A percentile compares a stretch with the other conserved stretches of the same genome.
These are phyloP conservation scores for Euphorbia pulcherrima DNA, from an alignment of 345 rosid species.

Conservation along the genomic window DNA sequence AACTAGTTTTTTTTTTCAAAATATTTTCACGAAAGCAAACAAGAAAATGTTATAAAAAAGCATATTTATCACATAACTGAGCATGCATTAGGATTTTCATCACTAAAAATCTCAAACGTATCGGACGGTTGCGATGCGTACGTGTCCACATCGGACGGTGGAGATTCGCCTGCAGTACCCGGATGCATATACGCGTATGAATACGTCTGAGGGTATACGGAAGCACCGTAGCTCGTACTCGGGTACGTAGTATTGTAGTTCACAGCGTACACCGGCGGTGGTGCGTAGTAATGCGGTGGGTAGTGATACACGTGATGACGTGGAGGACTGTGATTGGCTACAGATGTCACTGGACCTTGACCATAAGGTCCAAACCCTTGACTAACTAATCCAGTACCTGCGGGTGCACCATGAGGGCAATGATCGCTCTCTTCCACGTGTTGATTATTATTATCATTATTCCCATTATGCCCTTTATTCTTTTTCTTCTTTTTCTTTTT, in stretches of 20 bases:
- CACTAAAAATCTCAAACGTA: slow-evolving; percentile 77
- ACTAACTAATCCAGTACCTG: slow-evolving; percentile 28
- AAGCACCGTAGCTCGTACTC: slow-evolving; percentile 14
- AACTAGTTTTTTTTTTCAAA: no score
- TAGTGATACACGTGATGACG: slow-evolving; percentile 31
- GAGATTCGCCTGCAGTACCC: slow-evolving; percentile 21
- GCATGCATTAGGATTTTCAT: slow-evolving; percentile 89
- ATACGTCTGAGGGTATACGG: slow-evolving; percentile 26
- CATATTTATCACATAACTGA: slow-evolving; percentile 45
- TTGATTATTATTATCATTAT: slow-evolving; percentile 7
- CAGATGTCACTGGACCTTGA: slow-evolving; percentile 20
- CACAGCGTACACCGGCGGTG: slow-evolving; percentile 19
- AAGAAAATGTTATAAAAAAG: not conserved
- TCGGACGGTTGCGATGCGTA: slow-evolving; percentile 39
- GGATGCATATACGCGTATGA: slow-evolving; percentile 40
- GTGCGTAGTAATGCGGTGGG: slow-evolving; percentile 34
- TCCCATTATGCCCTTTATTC: slow-evolving; percentile 52
- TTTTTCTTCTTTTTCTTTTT: slow-evolving; percentile 54
- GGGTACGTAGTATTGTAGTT: slow-evolving; percentile 16
- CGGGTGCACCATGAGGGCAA: slow-evolving; percentile 19
- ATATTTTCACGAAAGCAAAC: no score
- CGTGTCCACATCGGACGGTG: slow-evolving; percentile 30
- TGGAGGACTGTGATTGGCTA: slow-evolving; percentile 41
- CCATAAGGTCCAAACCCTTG: slow-evolving; percentile 6
- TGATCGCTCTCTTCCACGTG: slow-evolving; percentile 22